Base-by-base conservation (phyloP, 2,329 filamentous ascomycete species). In the Aspergillus melleus region DNA sequence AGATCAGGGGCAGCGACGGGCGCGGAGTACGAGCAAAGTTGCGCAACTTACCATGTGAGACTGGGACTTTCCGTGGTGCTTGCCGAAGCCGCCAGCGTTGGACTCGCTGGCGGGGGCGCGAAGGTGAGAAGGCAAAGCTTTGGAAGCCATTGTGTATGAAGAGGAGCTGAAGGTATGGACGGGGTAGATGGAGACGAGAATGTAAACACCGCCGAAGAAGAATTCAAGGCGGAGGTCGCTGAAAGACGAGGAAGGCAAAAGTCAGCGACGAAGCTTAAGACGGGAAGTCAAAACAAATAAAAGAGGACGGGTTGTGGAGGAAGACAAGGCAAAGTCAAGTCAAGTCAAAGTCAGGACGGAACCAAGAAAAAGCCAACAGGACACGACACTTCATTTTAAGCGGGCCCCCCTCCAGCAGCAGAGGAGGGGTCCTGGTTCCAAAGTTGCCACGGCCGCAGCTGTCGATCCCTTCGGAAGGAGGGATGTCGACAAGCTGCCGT, bases 111-210 rank as follows among this genome's bases (percentile, higher is more conserved):
- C 84, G 85, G 92, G 70, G 52, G 77, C 74, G 58, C 74, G 94
- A 72, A 97, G 85, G 83, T 96, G 94, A 49, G 90, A 84, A 66
- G 93, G 92, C 70, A 97, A 82, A 65, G 91, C 90, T 79, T 86
- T 92, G 72, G 86, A 83, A 66, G 90, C 88, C 90, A 94, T 94
- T 70, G 69, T 81, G 68, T 49, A 49, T 54, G 52, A 29, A 30
- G 49, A 51, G 24, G 49, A 51, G 16, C 2, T n/a, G 50, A 26
- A 30, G 6, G 50, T 2, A 22, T 36, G 22, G 14, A 26, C 12
- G 22, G 26, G 50, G 22, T 12, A 19, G 36, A 42, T 24, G 5
- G 24, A 24, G 24, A 6, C 24, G 4, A 4, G 24, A 24, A 24
- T 16, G 36, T 42, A 16, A 42, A 42, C 36, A 42, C 36, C 36